These are phyloP conservation scores for Phylloporus rhodoxanthus DNA, from an alignment of 768 basidiomycete species.

Conservation along the genomic window DNA sequence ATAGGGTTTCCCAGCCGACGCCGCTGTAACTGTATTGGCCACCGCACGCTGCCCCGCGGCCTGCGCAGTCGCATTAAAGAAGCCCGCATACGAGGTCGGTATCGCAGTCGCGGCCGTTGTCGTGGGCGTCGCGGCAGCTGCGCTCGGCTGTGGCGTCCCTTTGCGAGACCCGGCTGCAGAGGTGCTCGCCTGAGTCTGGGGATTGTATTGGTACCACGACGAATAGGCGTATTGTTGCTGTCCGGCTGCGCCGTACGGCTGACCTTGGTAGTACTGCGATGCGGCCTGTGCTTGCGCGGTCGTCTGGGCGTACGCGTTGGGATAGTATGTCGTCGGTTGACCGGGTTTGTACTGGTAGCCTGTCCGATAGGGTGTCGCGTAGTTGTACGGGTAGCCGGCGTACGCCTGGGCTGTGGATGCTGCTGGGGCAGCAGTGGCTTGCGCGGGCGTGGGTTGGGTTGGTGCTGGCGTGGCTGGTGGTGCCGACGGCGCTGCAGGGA, in stretches of 20 bases:
- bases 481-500: constrained; percentile 30
- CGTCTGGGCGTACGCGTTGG: constrained; percentile 24
- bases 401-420: constrained; percentile 26
- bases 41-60: constrained; percentile 43
- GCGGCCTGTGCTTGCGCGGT: constrained; percentile 24
- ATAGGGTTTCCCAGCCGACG: constrained; percentile 27
- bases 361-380: constrained; percentile 30
- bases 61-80: constrained; percentile 32
- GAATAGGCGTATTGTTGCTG: constrained; percentile 40
- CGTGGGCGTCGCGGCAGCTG: constrained; percentile 18
- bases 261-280: constrained; percentile 34
- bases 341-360: constrained; percentile 36
- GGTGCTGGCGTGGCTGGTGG: constrained; percentile 33
- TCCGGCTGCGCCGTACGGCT: constrained; percentile 31
- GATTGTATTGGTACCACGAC: constrained; percentile 41
- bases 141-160: constrained; percentile 41
- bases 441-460: constrained; percentile 19
- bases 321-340: constrained; percentile 31
- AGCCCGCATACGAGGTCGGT: constrained; percentile 37
- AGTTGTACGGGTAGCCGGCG: constrained; percentile 33
- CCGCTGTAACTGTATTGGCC: constrained; percentile 45
- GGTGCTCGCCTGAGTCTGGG: constrained; percentile 22
- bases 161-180: constrained; percentile 32
- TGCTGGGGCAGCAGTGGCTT: constrained; percentile 22
- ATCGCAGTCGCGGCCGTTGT: constrained; percentile 27